A percentile compares a stretch with the other conserved stretches of the same genome.
phyloP scores from a whole-genome alignment of 1,284 basidiomycete species.

The Puccinia horiana region DNA sequence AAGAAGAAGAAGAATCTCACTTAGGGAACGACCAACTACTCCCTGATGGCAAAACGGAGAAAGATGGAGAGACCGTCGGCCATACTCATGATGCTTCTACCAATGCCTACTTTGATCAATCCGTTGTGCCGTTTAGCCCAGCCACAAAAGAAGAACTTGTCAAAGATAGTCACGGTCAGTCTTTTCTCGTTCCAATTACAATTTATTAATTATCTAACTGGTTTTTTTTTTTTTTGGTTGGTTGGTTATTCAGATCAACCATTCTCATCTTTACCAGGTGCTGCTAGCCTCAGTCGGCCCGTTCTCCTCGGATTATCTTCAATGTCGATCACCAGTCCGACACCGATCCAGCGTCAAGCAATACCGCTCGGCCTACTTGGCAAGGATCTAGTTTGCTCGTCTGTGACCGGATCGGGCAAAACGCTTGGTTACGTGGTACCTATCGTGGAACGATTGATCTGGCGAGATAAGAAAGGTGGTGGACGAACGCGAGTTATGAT shows the following conservation, averaged over 20 bases:
- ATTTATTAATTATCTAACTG: too few species aligned
- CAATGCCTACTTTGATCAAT: conserved; percentile 41
- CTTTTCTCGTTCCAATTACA: not conserved
- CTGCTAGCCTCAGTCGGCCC: conserved; percentile 76
- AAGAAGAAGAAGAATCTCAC: conserved; percentile 15
- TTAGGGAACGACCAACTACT: not conserved
- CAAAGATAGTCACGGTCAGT: conserved; percentile 45
- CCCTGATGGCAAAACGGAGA: not conserved
- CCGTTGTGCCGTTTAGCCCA: conserved; percentile 35
- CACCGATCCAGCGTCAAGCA: conserved; percentile 89
- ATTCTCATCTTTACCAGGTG: conserved; percentile 47
- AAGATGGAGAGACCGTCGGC: not conserved
- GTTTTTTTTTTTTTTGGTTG: not conserved
- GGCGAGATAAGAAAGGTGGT: conserved; percentile 49
- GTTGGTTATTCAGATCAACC: conserved; percentile 41
- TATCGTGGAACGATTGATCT: conserved; percentile 76
- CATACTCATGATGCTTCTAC: not conserved
- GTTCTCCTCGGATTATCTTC: conserved; percentile 80
- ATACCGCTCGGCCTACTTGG: conserved; percentile 90
- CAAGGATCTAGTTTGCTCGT: conserved; percentile 90
- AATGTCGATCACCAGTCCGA: conserved; percentile 79
- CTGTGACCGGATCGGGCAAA: conserved; percentile 94
- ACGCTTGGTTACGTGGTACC: conserved; percentile 95
- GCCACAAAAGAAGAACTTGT: conserved; percentile 45
- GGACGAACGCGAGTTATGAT: conserved; percentile 86